Evolutionary conservation across 1,139 yeast species (phyloP), one percentile per base, ranked within the genome.

Genomic region (Suhomyces bolitotheri): DNA sequence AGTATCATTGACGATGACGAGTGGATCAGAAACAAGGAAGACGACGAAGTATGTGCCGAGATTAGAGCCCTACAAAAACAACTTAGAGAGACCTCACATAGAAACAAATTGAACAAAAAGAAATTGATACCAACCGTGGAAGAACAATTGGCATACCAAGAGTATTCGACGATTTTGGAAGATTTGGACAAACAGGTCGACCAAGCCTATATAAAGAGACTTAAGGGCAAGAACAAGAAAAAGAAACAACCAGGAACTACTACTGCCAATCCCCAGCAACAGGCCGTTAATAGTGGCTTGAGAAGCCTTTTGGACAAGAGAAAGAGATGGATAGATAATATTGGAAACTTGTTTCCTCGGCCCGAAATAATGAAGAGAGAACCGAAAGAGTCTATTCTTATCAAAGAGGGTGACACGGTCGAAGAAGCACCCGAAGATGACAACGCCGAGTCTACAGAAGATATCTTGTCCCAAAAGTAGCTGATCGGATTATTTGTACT

Each of bases 101-200:
- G 78, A 39, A 92, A 94, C 56, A 74, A 80, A 42, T 77, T 76
- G 40, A 71, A 90, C 43, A 86, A 86, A 54, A 74, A 78, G 45
- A 65, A 69, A 29, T 58, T 94, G 33, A 64, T 82, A 17, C 95
- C 96, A 1, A 51, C 83, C 0, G 74, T 90, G n/a, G 92, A 89
- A 51, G 95, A 86, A 43, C 95, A 87, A 51, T 72, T 94, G 51
- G 97, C 97, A 16, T 92, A 92, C 78, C 97, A 92, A 57, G 98
- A 94, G 57, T 94, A 88, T 56, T 70, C 82, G 38, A 85, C 94
- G 10, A 89, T 94, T 37, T 62, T 90, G 43, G 97, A 92, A 39
- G 97, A 92, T 55, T 70, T 94, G 48, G 97, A 94, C 58, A 92
- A 90, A 56, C 98, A 94, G 60, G 92, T 92, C 17, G 98, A 94